Conservation (phyloP, 2,329 filamentous ascomycete species). For the Camillea tinctor region DNA sequence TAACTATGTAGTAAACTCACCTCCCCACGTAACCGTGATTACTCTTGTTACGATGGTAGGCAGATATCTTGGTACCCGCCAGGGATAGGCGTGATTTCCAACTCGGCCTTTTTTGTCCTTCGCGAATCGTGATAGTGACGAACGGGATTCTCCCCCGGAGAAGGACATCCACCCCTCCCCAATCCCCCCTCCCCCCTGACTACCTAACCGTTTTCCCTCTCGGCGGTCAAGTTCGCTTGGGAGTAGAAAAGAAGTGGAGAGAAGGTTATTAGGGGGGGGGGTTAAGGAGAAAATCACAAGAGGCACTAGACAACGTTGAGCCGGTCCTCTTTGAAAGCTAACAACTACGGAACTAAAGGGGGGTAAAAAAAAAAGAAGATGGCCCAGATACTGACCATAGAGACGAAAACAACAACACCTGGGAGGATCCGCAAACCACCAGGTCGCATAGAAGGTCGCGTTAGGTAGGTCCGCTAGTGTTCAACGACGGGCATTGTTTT, state of each 20-base stretch:
- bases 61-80: not conserved
- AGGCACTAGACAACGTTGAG: not conserved
- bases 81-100: not conserved
- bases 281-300: not conserved
- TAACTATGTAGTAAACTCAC: not conserved
- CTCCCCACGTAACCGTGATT: not conserved
- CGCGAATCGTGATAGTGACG: not conserved
- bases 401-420: not conserved
- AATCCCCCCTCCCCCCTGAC: not conserved
- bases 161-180: too few relatives aligned
- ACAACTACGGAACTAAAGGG: not conserved
- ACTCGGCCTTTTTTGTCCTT: not conserved
- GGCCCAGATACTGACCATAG: not conserved
- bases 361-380: not conserved
- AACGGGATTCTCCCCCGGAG: not conserved
- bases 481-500: not conserved
- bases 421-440: not conserved
- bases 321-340: not conserved
- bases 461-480: not conserved
- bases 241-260: not conserved
- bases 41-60: not conserved
- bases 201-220: not conserved
- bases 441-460: not conserved
- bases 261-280: not conserved
- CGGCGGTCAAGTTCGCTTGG: not conserved